A percentile compares a stretch with the other conserved stretches of the same genome.
phyloP scores from a whole-genome alignment of 139 green algal genomes.

The Astrephomene gubernaculifera region DNA sequence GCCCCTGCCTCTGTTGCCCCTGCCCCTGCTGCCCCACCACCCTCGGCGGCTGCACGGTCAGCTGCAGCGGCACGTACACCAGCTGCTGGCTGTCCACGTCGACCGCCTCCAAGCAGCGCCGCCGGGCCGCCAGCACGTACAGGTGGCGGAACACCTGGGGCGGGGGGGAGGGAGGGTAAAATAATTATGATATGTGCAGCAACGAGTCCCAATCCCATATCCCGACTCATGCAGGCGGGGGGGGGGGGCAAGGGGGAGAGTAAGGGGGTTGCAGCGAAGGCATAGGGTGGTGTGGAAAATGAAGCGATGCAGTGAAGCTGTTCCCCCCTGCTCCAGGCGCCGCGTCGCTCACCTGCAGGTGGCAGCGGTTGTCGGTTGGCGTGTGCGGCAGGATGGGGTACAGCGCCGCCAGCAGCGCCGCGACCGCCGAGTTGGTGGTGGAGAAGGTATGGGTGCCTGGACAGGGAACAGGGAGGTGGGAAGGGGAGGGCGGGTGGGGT shows the following conservation, averaged over 20 bases:
- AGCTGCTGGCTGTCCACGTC: constrained; percentile 82
- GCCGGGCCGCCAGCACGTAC: constrained; percentile 91
- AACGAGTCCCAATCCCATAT: no score
- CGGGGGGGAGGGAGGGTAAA: not conserved
- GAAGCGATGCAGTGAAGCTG: no score
- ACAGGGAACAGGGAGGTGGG: not conserved
- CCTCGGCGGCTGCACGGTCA: not conserved
- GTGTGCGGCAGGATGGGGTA: constrained; percentile 85
- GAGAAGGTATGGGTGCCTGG: constrained; percentile 78
- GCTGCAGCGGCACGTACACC: constrained; percentile 84
- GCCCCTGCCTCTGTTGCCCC: not conserved
- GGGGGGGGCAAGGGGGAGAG: no score
- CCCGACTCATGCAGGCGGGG: no score
- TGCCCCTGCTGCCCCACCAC: not conserved
- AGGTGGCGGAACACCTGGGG: constrained; percentile 93
- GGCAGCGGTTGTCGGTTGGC: constrained; percentile 89
- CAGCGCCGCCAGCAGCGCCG: constrained; percentile 89
- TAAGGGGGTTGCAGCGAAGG: not conserved
- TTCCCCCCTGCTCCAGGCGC: no score
- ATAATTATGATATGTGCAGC: no score
- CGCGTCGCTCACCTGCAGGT: constrained; percentile 85
- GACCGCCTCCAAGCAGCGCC: constrained; percentile 81
- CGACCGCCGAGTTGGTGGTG: constrained; percentile 79
- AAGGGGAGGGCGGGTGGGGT: not conserved
- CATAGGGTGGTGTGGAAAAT: not conserved